A percentile compares a stretch with the other conserved stretches of the same genome.
These are phyloP conservation scores for Oropetium thomaeum DNA, from an alignment of 176 grass and related monocot genomes.

Conservation along the genomic window DNA sequence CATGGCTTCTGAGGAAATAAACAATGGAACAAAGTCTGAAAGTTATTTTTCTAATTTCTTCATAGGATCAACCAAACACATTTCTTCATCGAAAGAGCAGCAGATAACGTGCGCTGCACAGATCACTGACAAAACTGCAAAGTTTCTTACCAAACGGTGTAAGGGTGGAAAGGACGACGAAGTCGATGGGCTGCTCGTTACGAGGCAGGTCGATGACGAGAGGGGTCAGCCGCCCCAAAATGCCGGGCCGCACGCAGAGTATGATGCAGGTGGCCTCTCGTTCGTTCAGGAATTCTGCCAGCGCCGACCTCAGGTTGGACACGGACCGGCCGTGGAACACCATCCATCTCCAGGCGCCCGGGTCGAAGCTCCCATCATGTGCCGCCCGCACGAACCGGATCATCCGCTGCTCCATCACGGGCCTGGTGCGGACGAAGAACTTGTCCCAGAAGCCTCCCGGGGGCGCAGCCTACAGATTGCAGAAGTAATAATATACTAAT, in stretches of 20 bases:
- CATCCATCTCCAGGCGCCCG: background rate
- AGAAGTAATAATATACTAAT: no score
- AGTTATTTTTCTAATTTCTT: background rate
- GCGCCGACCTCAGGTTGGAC: background rate
- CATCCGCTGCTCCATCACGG: background rate
- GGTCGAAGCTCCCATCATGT: background rate
- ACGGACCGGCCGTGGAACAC: background rate
- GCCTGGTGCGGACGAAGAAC: background rate
- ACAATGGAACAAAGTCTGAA: background rate
- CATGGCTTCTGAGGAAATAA: background rate
- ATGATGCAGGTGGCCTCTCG: background rate
- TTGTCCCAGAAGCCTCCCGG: background rate
- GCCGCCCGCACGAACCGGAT: background rate
- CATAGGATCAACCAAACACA: background rate
- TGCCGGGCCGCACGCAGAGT: slow-evolving; percentile 1
- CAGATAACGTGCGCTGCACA: background rate
- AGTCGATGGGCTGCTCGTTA: background rate
- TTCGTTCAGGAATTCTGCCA: background rate
- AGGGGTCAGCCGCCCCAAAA: slow-evolving; percentile 10
- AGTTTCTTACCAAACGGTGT: background rate
- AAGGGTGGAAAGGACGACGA: background rate
- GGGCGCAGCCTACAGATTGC: background rate
- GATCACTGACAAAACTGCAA: background rate
- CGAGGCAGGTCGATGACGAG: slow-evolving; percentile 11
- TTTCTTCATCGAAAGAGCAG: background rate